Conservation (phyloP, 1,284 basidiomycete species). For the Leccinum solheimii region DNA sequence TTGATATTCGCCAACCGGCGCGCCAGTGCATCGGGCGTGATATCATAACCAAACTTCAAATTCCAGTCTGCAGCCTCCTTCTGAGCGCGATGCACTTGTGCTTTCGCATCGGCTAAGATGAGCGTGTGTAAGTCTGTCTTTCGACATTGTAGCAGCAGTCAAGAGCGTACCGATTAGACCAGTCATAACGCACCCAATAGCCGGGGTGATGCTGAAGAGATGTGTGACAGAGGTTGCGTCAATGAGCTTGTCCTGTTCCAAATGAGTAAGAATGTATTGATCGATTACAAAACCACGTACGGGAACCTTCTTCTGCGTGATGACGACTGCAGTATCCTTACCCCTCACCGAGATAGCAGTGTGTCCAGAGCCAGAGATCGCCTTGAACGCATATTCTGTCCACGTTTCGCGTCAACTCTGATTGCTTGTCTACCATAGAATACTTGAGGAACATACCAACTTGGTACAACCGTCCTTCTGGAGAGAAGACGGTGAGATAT, state of each 20-base stretch:
- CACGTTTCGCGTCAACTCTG: constrained; percentile 9
- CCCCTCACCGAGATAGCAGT: constrained; percentile 93
- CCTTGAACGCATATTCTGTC: constrained; percentile 99
- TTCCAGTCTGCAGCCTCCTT: constrained; percentile 93
- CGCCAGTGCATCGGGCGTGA: constrained; percentile 93
- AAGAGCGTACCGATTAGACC: constrained; percentile 77
- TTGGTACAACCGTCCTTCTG: constrained; percentile 94
- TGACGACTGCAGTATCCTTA: constrained; percentile 92
- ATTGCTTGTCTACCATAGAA: background rate
- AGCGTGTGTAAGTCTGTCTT: constrained; percentile 12
- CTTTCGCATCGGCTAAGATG: constrained; percentile 83
- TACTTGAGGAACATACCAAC: constrained; percentile 68
- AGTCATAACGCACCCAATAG: constrained; percentile 97
- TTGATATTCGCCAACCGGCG: constrained; percentile 97
- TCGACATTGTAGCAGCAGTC: background rate
- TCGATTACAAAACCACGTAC: constrained; percentile 44
- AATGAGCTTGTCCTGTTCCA: constrained; percentile 89
- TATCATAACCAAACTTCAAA: constrained; percentile 98
- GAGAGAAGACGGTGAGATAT: constrained; percentile 93
- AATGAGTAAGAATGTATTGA: constrained; percentile 12
- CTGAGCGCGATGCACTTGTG: constrained; percentile 88
- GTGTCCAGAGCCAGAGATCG: constrained; percentile 94
- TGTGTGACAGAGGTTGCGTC: constrained; percentile 95
- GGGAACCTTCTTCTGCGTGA: constrained; percentile 98
- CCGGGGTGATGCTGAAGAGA: constrained; percentile 94